Evolutionary conservation across 305 asterid genomes (phyloP), one percentile per base, ranked within the genome.

Genomic region (Andrographis paniculata): DNA sequence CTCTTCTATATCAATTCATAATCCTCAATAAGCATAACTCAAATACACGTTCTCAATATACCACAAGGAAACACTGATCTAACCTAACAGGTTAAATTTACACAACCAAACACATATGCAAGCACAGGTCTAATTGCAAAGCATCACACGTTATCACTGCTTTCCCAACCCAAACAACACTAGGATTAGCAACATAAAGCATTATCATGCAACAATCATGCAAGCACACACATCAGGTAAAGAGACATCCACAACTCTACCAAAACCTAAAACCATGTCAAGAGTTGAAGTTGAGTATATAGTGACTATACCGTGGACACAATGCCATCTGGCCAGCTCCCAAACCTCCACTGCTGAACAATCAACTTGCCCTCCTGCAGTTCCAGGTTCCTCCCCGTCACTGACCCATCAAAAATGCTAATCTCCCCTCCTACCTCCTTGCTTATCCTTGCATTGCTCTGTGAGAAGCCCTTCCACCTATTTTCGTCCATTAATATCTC

Each of bases 401-500:
- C 95, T 0, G 95, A 79, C 8, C 96, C 96, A 58, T 87, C 94
- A 21, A 91, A 91, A 14, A 91, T 83, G 45, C 73, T 77, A 51
- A 87, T 73, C 56, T 91, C 87, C 11, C 96, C 96, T 7, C 95
- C 95, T 4, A 81, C 88, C 48, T 80, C 94, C 71, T 81, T 84
- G 43, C 71, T 84, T 13, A 91, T 91, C 76, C 71, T 68, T 0
- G 99, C 96, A 84, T 83, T 83, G 72, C 99, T 91, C 74, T 77
- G 92, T 0, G 96, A 77, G 48, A 91, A 87, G 12, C 99, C 99
- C 50, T 70, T 91, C 99, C 99, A 91, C 72, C 96, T 75, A 67
- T 84, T 91, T 69, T 91, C 99, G 64, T 91, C 99, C 95, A 80
- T 80, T 60, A 91, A 55, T 20, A 87, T 91, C 77, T 91, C 99